These are phyloP conservation scores for Oryza meridionalis DNA, from an alignment of 176 grass and related monocot genomes.

Conservation along the genomic window DNA sequence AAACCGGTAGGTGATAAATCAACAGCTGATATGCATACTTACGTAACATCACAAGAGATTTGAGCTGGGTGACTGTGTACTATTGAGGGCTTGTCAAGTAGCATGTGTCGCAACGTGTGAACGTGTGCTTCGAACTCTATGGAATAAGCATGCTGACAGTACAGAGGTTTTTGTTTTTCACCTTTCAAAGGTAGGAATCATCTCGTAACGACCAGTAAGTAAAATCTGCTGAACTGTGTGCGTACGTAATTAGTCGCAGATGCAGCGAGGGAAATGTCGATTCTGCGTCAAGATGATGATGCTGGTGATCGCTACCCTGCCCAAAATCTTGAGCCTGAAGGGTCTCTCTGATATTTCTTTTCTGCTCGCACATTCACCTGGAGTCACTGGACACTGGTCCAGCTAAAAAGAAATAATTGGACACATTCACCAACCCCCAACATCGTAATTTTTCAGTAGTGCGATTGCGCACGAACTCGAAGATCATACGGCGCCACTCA, in stretches of 20 bases:
- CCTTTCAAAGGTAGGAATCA: background rate
- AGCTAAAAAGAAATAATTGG: background rate
- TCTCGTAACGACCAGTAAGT: background rate
- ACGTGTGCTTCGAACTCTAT: background rate
- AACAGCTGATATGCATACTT: background rate
- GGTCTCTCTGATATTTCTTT: conserved; percentile 35
- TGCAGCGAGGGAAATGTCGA: background rate
- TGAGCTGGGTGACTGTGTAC: background rate
- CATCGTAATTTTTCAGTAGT: background rate
- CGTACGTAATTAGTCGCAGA: background rate
- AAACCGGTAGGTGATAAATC: background rate
- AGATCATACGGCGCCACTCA: conserved; percentile 22
- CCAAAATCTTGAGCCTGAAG: conserved; percentile 52
- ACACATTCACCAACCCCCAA: conserved; percentile 46
- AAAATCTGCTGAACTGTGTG: conserved; percentile 1
- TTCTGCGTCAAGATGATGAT: conserved; percentile 38
- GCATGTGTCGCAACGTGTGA: background rate
- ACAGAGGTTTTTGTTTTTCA: background rate
- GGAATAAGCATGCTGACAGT: background rate
- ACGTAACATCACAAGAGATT: background rate
- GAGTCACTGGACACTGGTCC: background rate
- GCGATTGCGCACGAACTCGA: conserved; percentile 26
- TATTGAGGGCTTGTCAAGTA: background rate
- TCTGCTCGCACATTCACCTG: background rate
- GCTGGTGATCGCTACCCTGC: conserved; percentile 35